phyloP scores from a whole-genome alignment of 1,139 yeast species.

The Candida anutae region DNA sequence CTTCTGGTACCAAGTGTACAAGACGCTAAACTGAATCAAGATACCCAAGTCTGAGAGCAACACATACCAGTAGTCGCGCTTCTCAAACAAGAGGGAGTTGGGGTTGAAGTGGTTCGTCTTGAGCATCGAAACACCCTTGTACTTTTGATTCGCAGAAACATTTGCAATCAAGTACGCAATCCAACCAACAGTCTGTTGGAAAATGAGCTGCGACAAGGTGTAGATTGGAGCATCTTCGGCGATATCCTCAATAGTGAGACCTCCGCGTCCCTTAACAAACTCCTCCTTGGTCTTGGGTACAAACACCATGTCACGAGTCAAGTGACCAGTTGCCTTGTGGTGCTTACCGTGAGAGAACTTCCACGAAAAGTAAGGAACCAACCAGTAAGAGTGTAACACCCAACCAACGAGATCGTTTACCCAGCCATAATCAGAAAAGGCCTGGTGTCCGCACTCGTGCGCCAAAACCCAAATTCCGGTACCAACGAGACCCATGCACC shows the following conservation, averaged over 20 bases:
- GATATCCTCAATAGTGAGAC: constrained; percentile 44
- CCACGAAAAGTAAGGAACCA: constrained; percentile 87
- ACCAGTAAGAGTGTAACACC: constrained; percentile 68
- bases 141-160: constrained; percentile 73
- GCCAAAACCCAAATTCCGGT: constrained; percentile 84
- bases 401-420: constrained; percentile 76
- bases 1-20: constrained; percentile 56
- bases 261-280: constrained; percentile 34
- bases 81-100: constrained; percentile 62
- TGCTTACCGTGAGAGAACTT: constrained; percentile 76
- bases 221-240: constrained; percentile 70
- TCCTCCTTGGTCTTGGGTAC: constrained; percentile 61
- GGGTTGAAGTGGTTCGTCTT: constrained; percentile 62
- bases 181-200: constrained; percentile 78
- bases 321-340: constrained; percentile 82
- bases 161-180: constrained; percentile 56
- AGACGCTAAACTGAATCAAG: constrained; percentile 40
- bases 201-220: constrained; percentile 45
- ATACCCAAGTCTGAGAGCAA: constrained; percentile 70
- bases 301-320: constrained; percentile 76
- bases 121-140: constrained; percentile 43
- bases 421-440: constrained; percentile 63
- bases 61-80: constrained; percentile 61
- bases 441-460: constrained; percentile 88
- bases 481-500: constrained; percentile 58